These are phyloP conservation scores for Paraglomus brasilianum DNA, from an alignment of 192 early-diverging fungal species.

Conservation along the genomic window DNA sequence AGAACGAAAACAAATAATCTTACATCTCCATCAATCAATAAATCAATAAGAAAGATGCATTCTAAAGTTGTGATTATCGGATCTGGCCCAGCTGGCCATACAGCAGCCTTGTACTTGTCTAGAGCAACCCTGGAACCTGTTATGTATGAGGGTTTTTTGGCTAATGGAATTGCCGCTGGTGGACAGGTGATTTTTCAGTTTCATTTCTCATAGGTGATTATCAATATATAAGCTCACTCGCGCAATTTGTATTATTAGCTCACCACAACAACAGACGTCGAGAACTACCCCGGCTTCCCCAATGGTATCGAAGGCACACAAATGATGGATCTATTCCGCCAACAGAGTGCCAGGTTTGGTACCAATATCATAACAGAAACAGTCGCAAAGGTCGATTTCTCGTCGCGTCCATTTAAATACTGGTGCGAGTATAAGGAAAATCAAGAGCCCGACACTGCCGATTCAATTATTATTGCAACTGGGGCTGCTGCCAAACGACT, in stretches of 20 bases:
- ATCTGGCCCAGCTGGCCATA: constrained; percentile 96
- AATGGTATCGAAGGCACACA: constrained; percentile 84
- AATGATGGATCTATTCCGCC: constrained; percentile 82
- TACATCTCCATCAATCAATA: too few species aligned
- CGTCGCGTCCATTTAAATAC: constrained; percentile 78
- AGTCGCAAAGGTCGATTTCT: constrained; percentile 82
- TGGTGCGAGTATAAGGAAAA: constrained; percentile 82
- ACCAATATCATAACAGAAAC: constrained; percentile 90
- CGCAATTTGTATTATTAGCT: constrained; percentile 57
- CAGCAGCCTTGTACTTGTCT: constrained; percentile 93
- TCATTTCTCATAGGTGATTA: constrained; percentile 7
- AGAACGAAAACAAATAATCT: too few species aligned
- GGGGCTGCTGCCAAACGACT: constrained; percentile 97
- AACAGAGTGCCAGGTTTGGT: constrained; percentile 85
- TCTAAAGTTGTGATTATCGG: constrained; percentile 75
- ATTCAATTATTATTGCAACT: constrained; percentile 92
- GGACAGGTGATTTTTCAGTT: constrained; percentile 37
- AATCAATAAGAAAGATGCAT: constrained; percentile 35
- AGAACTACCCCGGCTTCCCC: constrained; percentile 96
- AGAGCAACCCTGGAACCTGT: constrained; percentile 92
- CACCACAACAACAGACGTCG: constrained; percentile 95
- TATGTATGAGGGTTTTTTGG: constrained; percentile 96
- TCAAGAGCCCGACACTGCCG: constrained; percentile 69
- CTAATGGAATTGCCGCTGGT: constrained; percentile 71
- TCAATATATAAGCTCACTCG: background rate